These are phyloP conservation scores for Amanita phalloides DNA, from an alignment of 768 basidiomycete species.

Conservation along the genomic window DNA sequence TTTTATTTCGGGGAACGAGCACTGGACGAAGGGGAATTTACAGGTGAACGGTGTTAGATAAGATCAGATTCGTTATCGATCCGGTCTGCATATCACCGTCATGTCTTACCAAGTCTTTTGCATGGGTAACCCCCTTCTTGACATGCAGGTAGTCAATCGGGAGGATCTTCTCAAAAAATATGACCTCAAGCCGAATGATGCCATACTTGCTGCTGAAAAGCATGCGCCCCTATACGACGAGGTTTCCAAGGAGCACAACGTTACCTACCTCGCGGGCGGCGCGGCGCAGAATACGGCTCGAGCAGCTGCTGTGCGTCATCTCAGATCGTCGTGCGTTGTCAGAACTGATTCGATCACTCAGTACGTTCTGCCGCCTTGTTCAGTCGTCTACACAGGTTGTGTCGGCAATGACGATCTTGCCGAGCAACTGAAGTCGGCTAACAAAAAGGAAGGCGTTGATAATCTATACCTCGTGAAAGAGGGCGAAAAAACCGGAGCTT, in stretches of 20 bases:
- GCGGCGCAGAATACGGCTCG: slow-evolving; percentile 96
- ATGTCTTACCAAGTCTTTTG: slow-evolving; percentile 68
- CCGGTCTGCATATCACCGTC: slow-evolving; percentile 6
- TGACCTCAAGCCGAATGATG: slow-evolving; percentile 85
- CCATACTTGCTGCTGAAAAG: slow-evolving; percentile 87
- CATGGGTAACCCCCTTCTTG: slow-evolving; percentile 93
- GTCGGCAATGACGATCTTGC: slow-evolving; percentile 93
- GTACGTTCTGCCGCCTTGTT: slow-evolving; percentile 84
- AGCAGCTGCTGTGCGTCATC: slow-evolving; percentile 74
- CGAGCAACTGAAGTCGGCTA: slow-evolving; percentile 78
- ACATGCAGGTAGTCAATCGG: slow-evolving; percentile 86
- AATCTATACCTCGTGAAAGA: slow-evolving; percentile 85
- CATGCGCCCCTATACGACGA: slow-evolving; percentile 93
- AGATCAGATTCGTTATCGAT: not conserved
- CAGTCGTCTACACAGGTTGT: slow-evolving; percentile 89
- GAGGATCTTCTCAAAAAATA: slow-evolving; percentile 86
- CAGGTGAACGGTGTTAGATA: slow-evolving; percentile 20
- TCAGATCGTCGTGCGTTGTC: not conserved
- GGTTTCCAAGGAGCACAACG: slow-evolving; percentile 59
- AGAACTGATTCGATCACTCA: slow-evolving; percentile 22
- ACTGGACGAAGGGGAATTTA: slow-evolving; percentile 32
- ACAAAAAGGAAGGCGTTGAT: slow-evolving; percentile 83
- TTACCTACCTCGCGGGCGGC: slow-evolving; percentile 93
- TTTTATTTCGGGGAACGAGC: slow-evolving; percentile 54
- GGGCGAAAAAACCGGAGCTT: slow-evolving; percentile 88